A percentile compares a stretch with the other conserved stretches of the same genome.
Evolutionary conservation across 2,329 filamentous ascomycete species (phyloP).

Genomic region (Phaeosphaeriaceae sp.): DNA sequence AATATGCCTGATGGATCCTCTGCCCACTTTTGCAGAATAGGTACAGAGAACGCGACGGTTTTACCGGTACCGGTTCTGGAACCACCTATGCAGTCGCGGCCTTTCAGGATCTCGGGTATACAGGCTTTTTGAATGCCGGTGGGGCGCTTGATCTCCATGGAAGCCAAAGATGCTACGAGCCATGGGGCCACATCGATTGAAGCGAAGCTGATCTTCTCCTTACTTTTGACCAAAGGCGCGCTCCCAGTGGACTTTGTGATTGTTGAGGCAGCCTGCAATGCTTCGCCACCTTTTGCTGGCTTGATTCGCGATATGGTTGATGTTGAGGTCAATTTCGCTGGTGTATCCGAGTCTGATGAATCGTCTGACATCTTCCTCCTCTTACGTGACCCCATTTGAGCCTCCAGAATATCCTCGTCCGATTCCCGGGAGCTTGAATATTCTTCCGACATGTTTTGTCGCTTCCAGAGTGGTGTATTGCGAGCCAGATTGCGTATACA

Average conservation of each 20-base stretch:
- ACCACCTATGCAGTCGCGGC: conserved; percentile 89
- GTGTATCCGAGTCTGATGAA: conserved; percentile 22
- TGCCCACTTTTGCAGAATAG: conserved; percentile 92
- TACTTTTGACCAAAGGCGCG: background rate
- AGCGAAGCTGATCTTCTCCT: conserved; percentile 69
- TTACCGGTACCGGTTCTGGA: conserved; percentile 96
- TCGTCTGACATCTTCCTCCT: conserved; percentile 44
- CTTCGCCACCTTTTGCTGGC: conserved; percentile 29
- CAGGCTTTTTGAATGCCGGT: conserved; percentile 92
- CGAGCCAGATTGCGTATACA: background rate
- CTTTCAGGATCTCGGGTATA: conserved; percentile 90
- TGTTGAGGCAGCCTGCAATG: conserved; percentile 4
- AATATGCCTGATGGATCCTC: conserved; percentile 92
- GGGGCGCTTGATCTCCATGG: conserved; percentile 83
- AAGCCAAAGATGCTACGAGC: conserved; percentile 80
- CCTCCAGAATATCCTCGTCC: conserved; percentile 36
- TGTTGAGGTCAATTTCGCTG: conserved; percentile 15
- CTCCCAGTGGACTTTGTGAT: conserved; percentile 10
- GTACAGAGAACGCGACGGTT: conserved; percentile 93
- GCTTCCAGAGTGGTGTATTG: background rate
- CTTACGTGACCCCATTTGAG: conserved; percentile 45
- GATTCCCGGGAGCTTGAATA: conserved; percentile 28
- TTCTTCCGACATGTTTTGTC: conserved; percentile 18
- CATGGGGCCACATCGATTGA: conserved; percentile 79
- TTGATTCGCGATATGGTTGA: conserved; percentile 46